A percentile compares a stretch with the other conserved stretches of the same genome.
phyloP scores from a whole-genome alignment of 1,284 basidiomycete genomes.

The Rhodotorula sp. region DNA sequence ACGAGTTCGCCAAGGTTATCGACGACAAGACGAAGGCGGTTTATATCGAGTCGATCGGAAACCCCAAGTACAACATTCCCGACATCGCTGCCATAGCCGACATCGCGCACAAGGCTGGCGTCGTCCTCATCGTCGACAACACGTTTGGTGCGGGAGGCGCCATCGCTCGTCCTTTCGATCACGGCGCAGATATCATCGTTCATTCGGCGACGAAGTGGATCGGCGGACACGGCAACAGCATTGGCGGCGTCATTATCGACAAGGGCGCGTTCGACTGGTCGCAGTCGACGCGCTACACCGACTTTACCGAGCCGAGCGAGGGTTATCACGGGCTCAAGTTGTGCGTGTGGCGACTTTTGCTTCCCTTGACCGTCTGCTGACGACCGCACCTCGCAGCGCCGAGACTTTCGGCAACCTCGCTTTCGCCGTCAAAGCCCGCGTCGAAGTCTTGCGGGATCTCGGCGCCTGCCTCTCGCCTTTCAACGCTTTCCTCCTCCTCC shows the following conservation, averaged over 20 bases:
- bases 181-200: constrained; percentile 75
- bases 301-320: constrained; percentile 75
- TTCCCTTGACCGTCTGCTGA: too few relatives aligned
- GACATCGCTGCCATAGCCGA: constrained; percentile 68
- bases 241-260: constrained; percentile 67
- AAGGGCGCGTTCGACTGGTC: constrained; percentile 74
- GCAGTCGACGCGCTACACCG: constrained; percentile 70
- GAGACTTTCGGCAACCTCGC: constrained; percentile 71
- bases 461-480: constrained; percentile 19
- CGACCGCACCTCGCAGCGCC: constrained; percentile 15
- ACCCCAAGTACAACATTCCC: constrained; percentile 63
- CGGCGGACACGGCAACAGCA: constrained; percentile 69
- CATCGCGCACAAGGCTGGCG: constrained; percentile 68
- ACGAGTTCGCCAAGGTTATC: constrained; percentile 68
- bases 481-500: constrained; percentile 49
- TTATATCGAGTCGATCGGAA: constrained; percentile 74
- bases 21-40: constrained; percentile 69
- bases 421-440: constrained; percentile 70
- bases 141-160: constrained; percentile 59
- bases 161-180: constrained; percentile 67
- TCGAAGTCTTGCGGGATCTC: constrained; percentile 55
- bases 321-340: constrained; percentile 70
- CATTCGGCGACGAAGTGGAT: constrained; percentile 6
- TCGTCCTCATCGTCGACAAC: constrained; percentile 84
- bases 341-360: too few relatives aligned